phyloP scores from a whole-genome alignment of 345 rosid species.

The Chamaenerion angustifolium region DNA sequence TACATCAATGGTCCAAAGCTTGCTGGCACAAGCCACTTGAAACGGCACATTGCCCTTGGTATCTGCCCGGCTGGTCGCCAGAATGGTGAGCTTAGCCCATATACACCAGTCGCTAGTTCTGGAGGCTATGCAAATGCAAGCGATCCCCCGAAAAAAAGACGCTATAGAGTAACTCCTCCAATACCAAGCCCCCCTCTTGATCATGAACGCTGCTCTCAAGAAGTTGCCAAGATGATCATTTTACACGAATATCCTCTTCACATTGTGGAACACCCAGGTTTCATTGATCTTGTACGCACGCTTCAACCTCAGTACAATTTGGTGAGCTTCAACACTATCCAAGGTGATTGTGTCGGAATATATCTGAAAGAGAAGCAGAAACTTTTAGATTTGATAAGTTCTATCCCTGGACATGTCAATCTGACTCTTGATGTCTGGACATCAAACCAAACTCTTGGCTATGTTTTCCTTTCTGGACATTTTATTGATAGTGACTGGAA shows the following conservation, averaged over 20 bases:
- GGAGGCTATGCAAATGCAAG: slow-evolving; percentile 4
- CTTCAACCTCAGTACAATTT: slow-evolving; percentile 64
- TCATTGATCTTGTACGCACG: slow-evolving; percentile 44
- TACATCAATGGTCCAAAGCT: slow-evolving; percentile 76
- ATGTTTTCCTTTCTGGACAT: slow-evolving; percentile 62
- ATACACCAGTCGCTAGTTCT: slow-evolving; percentile 20
- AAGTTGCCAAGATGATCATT: slow-evolving; percentile 81
- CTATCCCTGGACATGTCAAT: slow-evolving; percentile 58
- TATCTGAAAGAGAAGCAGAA: slow-evolving; percentile 71
- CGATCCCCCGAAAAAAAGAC: slow-evolving; percentile 20
- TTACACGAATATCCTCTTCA: slow-evolving; percentile 77
- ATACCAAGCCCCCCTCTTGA: slow-evolving; percentile 29
- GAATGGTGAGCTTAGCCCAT: slow-evolving; percentile 15
- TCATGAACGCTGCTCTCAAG: slow-evolving; percentile 55
- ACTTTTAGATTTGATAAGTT: slow-evolving; percentile 35
- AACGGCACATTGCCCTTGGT: slow-evolving; percentile 79
- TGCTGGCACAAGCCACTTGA: slow-evolving; percentile 95
- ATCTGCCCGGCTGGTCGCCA: slow-evolving; percentile 62
- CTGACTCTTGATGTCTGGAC: slow-evolving; percentile 58
- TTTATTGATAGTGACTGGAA: slow-evolving; percentile 76
- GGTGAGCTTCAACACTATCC: slow-evolving; percentile 73
- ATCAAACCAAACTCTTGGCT: slow-evolving; percentile 50
- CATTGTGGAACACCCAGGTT: slow-evolving; percentile 77
- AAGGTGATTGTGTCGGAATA: slow-evolving; percentile 63
- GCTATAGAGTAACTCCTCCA: slow-evolving; percentile 12